Evolutionary conservation across 805 yeast species (phyloP), one percentile per base, ranked within the genome.

Genomic region (Starmerella apis): DNA sequence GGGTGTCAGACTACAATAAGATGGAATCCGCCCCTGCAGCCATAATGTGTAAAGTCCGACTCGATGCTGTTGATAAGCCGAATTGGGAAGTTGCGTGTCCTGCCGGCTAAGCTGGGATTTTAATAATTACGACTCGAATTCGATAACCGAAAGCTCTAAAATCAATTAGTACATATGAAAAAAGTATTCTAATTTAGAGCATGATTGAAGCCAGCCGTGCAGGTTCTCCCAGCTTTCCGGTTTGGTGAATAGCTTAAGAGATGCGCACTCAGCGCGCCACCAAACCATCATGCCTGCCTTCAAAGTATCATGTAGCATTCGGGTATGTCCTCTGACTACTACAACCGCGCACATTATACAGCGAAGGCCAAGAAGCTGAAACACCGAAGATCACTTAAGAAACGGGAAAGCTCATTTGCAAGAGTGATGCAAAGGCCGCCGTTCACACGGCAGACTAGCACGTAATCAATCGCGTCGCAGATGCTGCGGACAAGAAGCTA

Each of bases 401-500:
- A 19, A 18, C 39, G 25, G 39, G 25, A 41, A 11, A 3, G 33
- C 32, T 22, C 23, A n/a, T 25, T 13, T 41, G 33, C 44, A 25
- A 19, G 13, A 25, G 44, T 23, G 19, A 41, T 41, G 44, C 44
- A 41, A 16, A 41, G 14, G 33, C 44, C 44, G 24, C 44, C 44
- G 33, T 41, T 27, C 24, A 18, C 44, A 23, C 44, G 44, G 33
- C 44, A 41, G 24, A 20, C 44, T 4, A 41, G 44, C 23, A 41
- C 44, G 44, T 32, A 41, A 32, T 41, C 44, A 41, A 41, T 41
- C 44, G 44, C 44, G 27, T 41, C 44, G 44, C 44, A 41, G 44
- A 41, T 41, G 44, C 44, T 41, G 22, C 44, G 44, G 10, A 41
- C 44, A 6, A n/a, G 44, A 8, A 41, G 44, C 44, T 41, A 41